phyloP scores from a whole-genome alignment of 371 early-diverging fungal species.

The Modicella reniformis region DNA sequence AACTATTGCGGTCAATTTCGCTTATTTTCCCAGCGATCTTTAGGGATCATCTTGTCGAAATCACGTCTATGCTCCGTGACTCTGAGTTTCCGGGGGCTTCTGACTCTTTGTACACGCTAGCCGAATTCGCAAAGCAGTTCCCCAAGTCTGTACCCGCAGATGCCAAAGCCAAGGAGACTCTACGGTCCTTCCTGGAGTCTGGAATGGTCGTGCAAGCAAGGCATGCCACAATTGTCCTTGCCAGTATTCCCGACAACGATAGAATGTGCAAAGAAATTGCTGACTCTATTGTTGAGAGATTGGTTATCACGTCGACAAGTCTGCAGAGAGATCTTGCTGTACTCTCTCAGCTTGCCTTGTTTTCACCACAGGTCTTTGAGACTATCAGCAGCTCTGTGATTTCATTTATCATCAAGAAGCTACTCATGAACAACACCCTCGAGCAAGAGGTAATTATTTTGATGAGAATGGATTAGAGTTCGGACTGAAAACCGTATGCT shows the following conservation, averaged over 20 bases:
- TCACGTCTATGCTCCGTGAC: constrained; percentile 47
- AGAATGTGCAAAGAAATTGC: constrained; percentile 27
- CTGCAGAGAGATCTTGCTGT: constrained; percentile 61
- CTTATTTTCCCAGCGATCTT: constrained; percentile 52
- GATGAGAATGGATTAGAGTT: constrained; percentile 17
- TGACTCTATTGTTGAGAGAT: constrained; percentile 15
- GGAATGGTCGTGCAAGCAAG: constrained; percentile 36
- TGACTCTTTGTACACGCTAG: constrained; percentile 40
- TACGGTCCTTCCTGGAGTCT: constrained; percentile 26
- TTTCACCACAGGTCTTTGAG: constrained; percentile 61
- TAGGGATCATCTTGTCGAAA: constrained; percentile 44
- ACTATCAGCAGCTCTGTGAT: constrained; percentile 55
- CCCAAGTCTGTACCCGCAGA: constrained; percentile 44
- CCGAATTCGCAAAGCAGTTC: constrained; percentile 50
- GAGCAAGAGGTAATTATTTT: constrained; percentile 39
- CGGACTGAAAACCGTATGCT: constrained; percentile 53
- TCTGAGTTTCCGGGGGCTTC: constrained; percentile 29
- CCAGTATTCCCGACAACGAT: constrained; percentile 37
- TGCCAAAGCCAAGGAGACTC: constrained; percentile 29
- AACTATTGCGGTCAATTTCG: constrained; percentile 59
- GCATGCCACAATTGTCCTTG: constrained; percentile 37
- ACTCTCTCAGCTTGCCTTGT: constrained; percentile 68
- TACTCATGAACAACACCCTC: constrained; percentile 59
- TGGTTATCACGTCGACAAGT: constrained; percentile 50
- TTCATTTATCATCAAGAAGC: constrained; percentile 67